Percentiles rank a stretch among this genome's conserved stretches.
These are phyloP conservation scores for Bidens hawaiensis DNA, from an alignment of 140 eudicot species.

Conservation along the genomic window DNA sequence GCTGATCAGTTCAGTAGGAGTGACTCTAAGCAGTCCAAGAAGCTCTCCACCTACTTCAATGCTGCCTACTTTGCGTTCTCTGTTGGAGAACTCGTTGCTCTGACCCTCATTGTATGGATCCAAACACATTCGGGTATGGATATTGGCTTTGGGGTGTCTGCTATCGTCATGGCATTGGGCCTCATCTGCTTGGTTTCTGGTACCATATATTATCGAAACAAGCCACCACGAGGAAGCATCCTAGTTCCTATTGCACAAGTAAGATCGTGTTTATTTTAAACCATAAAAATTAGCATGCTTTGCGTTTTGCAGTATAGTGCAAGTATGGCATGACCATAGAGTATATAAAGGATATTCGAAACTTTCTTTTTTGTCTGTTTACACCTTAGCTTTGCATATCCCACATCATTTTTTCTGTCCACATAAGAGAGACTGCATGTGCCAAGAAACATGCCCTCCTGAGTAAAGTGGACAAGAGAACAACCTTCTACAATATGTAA, in stretches of 20 bases:
- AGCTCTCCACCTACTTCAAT: constrained; percentile 91
- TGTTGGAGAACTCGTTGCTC: constrained; percentile 80
- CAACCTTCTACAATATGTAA: neutral
- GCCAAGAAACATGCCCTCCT: no score
- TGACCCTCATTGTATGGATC: constrained; percentile 84
- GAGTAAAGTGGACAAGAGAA: neutral
- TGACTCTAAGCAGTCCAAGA: constrained; percentile 58
- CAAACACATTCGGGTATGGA: constrained; percentile 99
- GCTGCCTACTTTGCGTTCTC: constrained; percentile 96
- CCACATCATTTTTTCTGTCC: no score
- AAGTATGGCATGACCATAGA: neutral
- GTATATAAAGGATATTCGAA: neutral
- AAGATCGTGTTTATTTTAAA: constrained; percentile 4
- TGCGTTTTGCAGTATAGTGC: neutral
- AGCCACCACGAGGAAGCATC: constrained; percentile 81
- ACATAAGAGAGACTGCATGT: no score
- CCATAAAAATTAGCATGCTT: neutral
- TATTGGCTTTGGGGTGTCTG: constrained; percentile 95
- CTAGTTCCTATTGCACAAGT: constrained; percentile 83
- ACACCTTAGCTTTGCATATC: no score
- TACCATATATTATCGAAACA: constrained; percentile 63
- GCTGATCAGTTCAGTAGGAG: constrained; percentile 74
- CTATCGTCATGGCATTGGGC: constrained; percentile 87
- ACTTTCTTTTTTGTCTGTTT: neutral
- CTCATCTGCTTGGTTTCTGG: constrained; percentile 69